Percentiles rank a stretch among this genome's conserved stretches.
Evolutionary conservation across 805 yeast genomes (phyloP).

Genomic region (Dipodascopsis tothii): DNA sequence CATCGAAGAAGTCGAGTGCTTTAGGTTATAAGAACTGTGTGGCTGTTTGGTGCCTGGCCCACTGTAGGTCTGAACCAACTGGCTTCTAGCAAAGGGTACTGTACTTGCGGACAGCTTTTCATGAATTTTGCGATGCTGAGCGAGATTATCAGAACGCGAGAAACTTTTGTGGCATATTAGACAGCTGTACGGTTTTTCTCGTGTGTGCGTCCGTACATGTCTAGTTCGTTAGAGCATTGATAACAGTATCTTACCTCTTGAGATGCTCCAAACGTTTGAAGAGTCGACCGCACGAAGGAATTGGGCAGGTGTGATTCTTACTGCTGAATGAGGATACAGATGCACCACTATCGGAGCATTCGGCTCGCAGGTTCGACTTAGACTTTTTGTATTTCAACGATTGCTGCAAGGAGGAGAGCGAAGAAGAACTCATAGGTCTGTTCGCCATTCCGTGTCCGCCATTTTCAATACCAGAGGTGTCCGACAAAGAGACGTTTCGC

Average conservation of each 20-base stretch:
- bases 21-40: too few relatives aligned
- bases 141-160: slow-evolving; percentile 19
- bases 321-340: slow-evolving; percentile 4
- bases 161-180: slow-evolving; percentile 19
- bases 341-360: slow-evolving; percentile 4
- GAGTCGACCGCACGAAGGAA: slow-evolving; percentile 18
- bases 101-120: slow-evolving; percentile 15
- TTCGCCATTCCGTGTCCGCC: too few relatives aligned
- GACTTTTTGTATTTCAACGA: slow-evolving; percentile 1
- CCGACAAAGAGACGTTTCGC: too few relatives aligned
- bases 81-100: slow-evolving; percentile 14
- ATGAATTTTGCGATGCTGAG: slow-evolving; percentile 23
- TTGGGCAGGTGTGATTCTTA: slow-evolving; percentile 20
- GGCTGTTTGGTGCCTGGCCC: neutral
- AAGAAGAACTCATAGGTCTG: too few relatives aligned
- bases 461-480: too few relatives aligned
- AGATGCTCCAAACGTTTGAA: slow-evolving; percentile 21
- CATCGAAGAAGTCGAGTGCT: too few relatives aligned
- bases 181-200: slow-evolving; percentile 21
- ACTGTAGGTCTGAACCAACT: slow-evolving; percentile 6
- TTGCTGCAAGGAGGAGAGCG: neutral
- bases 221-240: neutral
- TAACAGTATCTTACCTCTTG: slow-evolving; percentile 12
- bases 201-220: slow-evolving; percentile 23
- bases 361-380: slow-evolving; percentile 1